Percentiles rank a stretch among this genome's conserved stretches.
These are phyloP conservation scores for Bipolaris bicolor DNA, from an alignment of 2,329 filamentous ascomycete species.

Conservation along the genomic window DNA sequence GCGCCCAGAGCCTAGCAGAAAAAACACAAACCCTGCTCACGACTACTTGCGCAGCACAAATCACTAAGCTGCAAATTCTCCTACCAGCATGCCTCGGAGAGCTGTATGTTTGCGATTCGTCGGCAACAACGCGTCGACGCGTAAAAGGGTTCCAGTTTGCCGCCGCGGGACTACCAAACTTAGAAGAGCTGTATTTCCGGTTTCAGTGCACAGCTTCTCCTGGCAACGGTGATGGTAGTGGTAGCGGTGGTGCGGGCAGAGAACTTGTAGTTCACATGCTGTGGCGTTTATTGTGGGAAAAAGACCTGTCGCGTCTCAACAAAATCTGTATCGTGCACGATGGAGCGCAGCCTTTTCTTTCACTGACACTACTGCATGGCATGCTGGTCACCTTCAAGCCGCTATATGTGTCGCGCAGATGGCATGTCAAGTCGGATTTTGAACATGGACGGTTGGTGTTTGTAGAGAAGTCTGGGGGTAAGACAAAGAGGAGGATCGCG, in stretches of 20 bases:
- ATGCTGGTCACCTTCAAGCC: constrained; percentile 11
- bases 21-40: constrained; percentile 2
- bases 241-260: background rate
- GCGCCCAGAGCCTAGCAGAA: constrained; percentile 2
- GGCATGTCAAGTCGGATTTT: constrained; percentile 11
- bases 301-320: constrained; percentile 11
- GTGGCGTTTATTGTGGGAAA: constrained; percentile 22
- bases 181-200: constrained; percentile 25
- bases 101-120: background rate
- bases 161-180: constrained; percentile 16
- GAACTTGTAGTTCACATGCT: constrained; percentile 17
- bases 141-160: constrained; percentile 17
- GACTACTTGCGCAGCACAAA: background rate
- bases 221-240: background rate
- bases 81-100: background rate
- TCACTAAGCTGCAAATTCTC: constrained; percentile 21
- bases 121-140: constrained; percentile 1
- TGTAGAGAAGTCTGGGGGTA: constrained; percentile 1
- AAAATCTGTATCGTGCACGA: constrained; percentile 28
- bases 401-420: constrained; percentile 7
- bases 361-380: constrained; percentile 1
- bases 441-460: constrained; percentile 19
- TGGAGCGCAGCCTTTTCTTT: constrained; percentile 10
- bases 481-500: constrained; percentile 4
- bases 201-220: constrained; percentile 6